Evolutionary conservation across 345 rosid genomes (phyloP).

Genomic region (Lepidium aucheri): DNA sequence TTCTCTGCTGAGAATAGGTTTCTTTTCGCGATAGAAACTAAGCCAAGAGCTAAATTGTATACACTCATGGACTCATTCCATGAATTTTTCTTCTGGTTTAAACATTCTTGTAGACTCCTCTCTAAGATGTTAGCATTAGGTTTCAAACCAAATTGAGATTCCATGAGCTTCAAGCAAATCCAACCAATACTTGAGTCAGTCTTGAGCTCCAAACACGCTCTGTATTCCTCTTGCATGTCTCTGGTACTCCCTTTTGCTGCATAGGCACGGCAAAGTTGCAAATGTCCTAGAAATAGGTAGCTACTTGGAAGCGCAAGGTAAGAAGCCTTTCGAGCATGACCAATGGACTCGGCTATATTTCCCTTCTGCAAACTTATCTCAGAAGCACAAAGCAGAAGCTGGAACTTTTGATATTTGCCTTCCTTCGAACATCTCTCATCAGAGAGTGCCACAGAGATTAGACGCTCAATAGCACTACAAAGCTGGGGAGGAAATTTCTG

Average conservation of each 20-base stretch:
- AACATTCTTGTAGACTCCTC: constrained; percentile 42
- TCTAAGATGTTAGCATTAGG: constrained; percentile 43
- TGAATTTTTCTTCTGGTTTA: constrained; percentile 35
- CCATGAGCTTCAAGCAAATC: constrained; percentile 68
- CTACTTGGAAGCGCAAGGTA: constrained; percentile 51
- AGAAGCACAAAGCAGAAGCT: constrained; percentile 79
- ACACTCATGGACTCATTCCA: constrained; percentile 56
- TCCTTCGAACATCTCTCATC: constrained; percentile 37
- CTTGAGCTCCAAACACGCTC: constrained; percentile 68
- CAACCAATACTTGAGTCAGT: constrained; percentile 66
- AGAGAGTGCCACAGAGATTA: constrained; percentile 48
- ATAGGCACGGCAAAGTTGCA: constrained; percentile 68
- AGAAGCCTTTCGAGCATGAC: constrained; percentile 48
- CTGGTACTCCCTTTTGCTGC: constrained; percentile 47
- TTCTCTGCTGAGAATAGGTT: constrained; percentile 59
- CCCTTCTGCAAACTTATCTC: constrained; percentile 67
- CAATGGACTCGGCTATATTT: constrained; percentile 36
- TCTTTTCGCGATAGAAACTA: constrained; percentile 40
- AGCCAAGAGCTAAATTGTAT: constrained; percentile 45
- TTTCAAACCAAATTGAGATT: constrained; percentile 48
- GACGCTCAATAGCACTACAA: constrained; percentile 43
- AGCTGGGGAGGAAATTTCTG: constrained; percentile 70
- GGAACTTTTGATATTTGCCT: constrained; percentile 61
- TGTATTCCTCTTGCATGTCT: constrained; percentile 44
- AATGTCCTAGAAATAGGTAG: constrained; percentile 64